Evolutionary conservation across 2,329 filamentous ascomycete species (phyloP).

Genomic region (Neophaeococcomyces mojaviensis): DNA sequence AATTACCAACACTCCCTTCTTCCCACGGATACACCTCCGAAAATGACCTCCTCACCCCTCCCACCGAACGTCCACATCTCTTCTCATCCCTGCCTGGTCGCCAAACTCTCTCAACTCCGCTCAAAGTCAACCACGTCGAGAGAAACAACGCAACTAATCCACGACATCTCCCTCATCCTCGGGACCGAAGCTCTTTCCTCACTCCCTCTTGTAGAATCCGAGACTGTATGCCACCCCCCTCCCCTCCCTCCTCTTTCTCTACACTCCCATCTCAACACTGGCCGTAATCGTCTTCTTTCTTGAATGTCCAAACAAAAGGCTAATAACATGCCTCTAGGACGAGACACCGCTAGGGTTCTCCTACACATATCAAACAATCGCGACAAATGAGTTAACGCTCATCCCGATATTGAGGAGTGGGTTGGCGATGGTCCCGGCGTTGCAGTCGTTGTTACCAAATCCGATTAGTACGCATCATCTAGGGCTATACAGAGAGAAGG

Average conservation of each 20-base stretch:
- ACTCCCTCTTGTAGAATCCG: constrained; percentile 49
- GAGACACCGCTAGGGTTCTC: constrained; percentile 69
- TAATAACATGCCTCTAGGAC: constrained; percentile 45
- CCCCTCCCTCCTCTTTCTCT: constrained; percentile 1
- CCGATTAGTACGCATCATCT: constrained; percentile 85
- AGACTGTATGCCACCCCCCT: constrained; percentile 50
- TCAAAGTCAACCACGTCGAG: constrained; percentile 61
- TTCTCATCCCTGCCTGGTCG: constrained; percentile 72
- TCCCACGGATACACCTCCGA: too few relatives aligned
- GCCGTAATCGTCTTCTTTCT: neutral
- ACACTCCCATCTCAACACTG: neutral
- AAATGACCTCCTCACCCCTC: constrained; percentile 30
- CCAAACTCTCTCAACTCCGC: constrained; percentile 84
- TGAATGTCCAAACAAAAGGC: constrained; percentile 11
- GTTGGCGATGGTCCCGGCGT: constrained; percentile 83
- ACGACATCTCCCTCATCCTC: constrained; percentile 79
- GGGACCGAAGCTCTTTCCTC: constrained; percentile 69
- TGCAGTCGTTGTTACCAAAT: constrained; percentile 72
- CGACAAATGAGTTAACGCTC: constrained; percentile 64
- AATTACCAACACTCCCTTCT: too few relatives aligned
- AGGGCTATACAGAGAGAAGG: constrained; percentile 85
- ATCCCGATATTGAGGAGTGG: constrained; percentile 91
- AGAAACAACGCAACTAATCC: constrained; percentile 72
- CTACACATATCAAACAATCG: constrained; percentile 59
- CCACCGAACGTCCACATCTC: constrained; percentile 65